These are phyloP conservation scores for Stephanodiscus triporus DNA, from an alignment of 108 stramenopile species.

Conservation along the genomic window DNA sequence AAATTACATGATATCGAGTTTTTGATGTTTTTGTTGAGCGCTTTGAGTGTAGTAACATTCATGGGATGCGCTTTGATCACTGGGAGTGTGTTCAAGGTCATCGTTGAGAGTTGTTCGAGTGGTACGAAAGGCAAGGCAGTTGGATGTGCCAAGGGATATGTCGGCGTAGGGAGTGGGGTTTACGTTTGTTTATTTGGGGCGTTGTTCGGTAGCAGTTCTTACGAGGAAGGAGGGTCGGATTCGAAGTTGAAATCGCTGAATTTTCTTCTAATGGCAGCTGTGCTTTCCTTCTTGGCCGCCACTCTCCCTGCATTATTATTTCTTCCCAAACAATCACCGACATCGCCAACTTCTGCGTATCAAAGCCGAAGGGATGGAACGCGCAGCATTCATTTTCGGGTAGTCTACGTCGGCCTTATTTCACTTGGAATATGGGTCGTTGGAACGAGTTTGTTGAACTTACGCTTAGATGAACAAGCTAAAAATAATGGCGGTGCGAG, in stretches of 20 bases:
- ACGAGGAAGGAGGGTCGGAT: not conserved
- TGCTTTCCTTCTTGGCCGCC: conserved; percentile 64
- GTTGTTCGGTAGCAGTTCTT: conserved; percentile 37
- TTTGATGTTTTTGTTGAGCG: conserved; percentile 57
- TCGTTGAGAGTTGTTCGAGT: conserved; percentile 64
- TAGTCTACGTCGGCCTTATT: conserved; percentile 67
- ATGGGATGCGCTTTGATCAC: conserved; percentile 77
- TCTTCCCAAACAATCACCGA: conserved; percentile 52
- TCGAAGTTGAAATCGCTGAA: conserved; percentile 54
- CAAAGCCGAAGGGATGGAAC: conserved; percentile 58
- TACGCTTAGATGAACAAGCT: conserved; percentile 26
- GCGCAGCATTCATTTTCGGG: conserved; percentile 67
- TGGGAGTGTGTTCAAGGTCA: conserved; percentile 82
- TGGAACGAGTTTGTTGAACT: conserved; percentile 47
- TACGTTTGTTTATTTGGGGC: conserved; percentile 69
- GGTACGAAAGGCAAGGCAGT: conserved; percentile 83
- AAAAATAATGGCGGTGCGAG: conserved; percentile 11
- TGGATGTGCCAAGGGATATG: conserved; percentile 88
- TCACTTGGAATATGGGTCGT: conserved; percentile 65
- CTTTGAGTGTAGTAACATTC: conserved; percentile 62
- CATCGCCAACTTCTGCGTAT: conserved; percentile 19
- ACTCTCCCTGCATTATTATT: conserved; percentile 62
- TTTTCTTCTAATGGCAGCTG: conserved; percentile 81
- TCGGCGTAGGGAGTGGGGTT: conserved; percentile 72
- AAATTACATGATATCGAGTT: not conserved